Base-by-base conservation (phyloP, 2,329 filamentous ascomycete genomes). In the Hypoxylon sp. region DNA sequence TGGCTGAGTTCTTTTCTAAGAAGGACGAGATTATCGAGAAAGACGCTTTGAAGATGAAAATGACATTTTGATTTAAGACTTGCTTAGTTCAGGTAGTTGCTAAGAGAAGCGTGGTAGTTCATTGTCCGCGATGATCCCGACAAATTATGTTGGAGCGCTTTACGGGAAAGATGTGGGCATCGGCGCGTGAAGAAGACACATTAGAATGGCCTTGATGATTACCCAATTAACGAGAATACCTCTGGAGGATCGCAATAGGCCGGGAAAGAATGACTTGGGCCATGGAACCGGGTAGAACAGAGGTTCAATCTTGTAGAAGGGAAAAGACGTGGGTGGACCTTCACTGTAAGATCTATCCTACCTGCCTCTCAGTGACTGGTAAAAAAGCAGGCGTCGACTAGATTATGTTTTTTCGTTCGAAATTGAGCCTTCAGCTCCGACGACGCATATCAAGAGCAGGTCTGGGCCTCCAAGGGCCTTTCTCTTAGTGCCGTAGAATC, bases 1-100 rank as follows among this genome's bases (percentile, higher is more conserved):
- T 86, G 80, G 75, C 77, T 10, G 81, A 84, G 69, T 72, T 85
- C 52, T 70, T 82, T 63, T 67, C 59, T 0, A 80, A 77, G 71
- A 79, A 82, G 68, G 73, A 81, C 2, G 80, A 83, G 55, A 80
- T 85, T 69, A 74, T 84, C 66, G 55, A 76, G 63, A 70, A 67
- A 9, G 75, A 79, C 43, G 73, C 75, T 23, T 61, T 79, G 48
- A 79, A 78, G 71, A 74, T 79, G 51, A 77, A 69, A 53, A 62
- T 77, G 63, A 59, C 49, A 1, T 70, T 68, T 43, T 68, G n/a
- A 61, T 19, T 43, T 6, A 13, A 17, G 10, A 1, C n/a, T 9
- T 7, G 2, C 6, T n/a, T 14, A 4, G 11, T 55, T 10, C 19
- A 17, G 3, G 17, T 13, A 6, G 13, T 19, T 25, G 2, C 23